Base-by-base conservation (phyloP, 2,329 filamentous ascomycete genomes). In the Cytospora leucostoma region DNA sequence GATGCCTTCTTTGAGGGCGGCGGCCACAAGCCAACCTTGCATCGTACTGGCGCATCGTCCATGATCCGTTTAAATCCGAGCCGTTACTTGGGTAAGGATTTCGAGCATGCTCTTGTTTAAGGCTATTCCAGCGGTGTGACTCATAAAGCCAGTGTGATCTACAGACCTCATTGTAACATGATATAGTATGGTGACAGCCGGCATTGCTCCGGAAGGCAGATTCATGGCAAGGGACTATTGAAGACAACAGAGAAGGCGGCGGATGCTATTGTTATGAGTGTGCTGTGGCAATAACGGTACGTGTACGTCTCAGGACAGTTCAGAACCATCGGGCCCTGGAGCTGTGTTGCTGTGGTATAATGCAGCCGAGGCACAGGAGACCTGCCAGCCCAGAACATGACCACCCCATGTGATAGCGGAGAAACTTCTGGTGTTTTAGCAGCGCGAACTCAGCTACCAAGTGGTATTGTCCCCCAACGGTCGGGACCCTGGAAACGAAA, bases 371-470 rank as follows among this genome's bases (percentile, higher is more conserved):
- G 79, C 77, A 1, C 76, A 72, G 1, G 74, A 73, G 2, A 75
- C 73, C 53, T 81, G 76, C 80, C 80, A 82, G 32, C 77, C 78
- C 0, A 80, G 71, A 0, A 79, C 74, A 78, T 66, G 80, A 74
- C 80, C 79, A 82, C 2, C 78, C 79, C 71, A 70, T 71, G 17
- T 82, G 70, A 68, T 86, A 88, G 65, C 81, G 84, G 1, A 85
- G 72, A 40, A 81, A 78, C 62, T 81, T 83, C 67, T 85, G 82
- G 58, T 78, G 75, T 51, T 73, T 71, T 0, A 71, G 73, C 0
- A 82, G 79, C 0, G 81, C 78, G 64, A 84, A 84, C 57, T 84
- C 81, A 1, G 78, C 83, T 1, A 84, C 82, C 82, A 82, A 85
- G 66, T 84, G 81, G 66, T 85, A 85, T 35, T 63, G 62, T 1